Evolutionary conservation across 768 basidiomycete genomes (phyloP), one percentile per base, ranked within the genome.

Genomic region (Russula brevipes): DNA sequence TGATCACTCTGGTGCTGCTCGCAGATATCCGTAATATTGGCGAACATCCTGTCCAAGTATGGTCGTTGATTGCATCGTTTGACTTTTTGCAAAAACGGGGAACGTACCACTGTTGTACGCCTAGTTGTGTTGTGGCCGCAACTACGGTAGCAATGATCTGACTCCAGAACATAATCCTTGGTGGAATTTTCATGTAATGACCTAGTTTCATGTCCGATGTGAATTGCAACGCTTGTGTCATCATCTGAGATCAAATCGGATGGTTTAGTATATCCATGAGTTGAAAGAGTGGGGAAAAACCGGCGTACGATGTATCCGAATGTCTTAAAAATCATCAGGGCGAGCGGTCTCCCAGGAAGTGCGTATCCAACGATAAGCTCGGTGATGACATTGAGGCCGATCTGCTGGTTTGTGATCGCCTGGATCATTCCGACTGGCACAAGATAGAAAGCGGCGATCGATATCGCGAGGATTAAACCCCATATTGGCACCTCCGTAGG

Each of bases 361-460:
- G 76, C 71, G 59, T 81, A 85, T 14, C 89, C 89, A 46, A 86
- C 82, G 58, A 91, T 81, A 35, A 90, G 77, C 70, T 91, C 89
- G 2, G 88, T 86, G 63, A 91, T 82, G 35, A 90, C 88, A 70
- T 81, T 82, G 11, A 82, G 71, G 70, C 80, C 87, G 59, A 90
- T 79, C 73, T 89, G 86, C 69, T 88, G 85, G 72, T 91, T 91
- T 36, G 89, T 91, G 66, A 90, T 83, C 1, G 88, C 88, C 68
- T 89, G 85, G 63, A 91, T 89, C 82, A 89, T 85, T 67, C 87
- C 89, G 59, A 87, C 83, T 12, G 92, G 92, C 52, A 94, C 82
- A 61, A 87, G 80, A 68, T 91, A 92, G 68, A 87, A 70, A 67
- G 77, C 80, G 0, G 83, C 74, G 68, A 71, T 77, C 35, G 76